Base-by-base conservation (phyloP, 2,329 filamentous ascomycete genomes). In the Beauveria bassiana region DNA sequence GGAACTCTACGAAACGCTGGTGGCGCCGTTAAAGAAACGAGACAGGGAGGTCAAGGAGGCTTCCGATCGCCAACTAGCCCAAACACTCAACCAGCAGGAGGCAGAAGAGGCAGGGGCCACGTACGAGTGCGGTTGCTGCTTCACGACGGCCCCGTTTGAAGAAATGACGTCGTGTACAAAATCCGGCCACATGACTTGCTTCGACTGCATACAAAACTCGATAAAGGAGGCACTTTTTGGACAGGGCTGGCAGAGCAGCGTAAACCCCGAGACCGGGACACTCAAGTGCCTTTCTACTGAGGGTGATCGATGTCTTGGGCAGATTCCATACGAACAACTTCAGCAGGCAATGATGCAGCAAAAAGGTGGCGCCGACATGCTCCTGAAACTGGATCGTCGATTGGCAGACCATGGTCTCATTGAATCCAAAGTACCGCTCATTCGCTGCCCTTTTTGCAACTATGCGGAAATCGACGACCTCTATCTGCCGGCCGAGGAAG, bases 181-280 rank as follows among this genome's bases (percentile, higher is more conserved):
- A 38, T 80, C 83, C 3, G 86, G 84, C 1, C 90, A 95, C 74
- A 83, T 90, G 70, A 80, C 93, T 60, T 95, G 90, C 75, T 87
- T 93, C 74, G 84, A 84, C 51, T 98, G 95, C 73, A 87, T 98
- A 56, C 87, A 88, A 65, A 86, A 89, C 65, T 88, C 92, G 12
- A 82, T 93, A 63, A 89, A 88, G 55, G 93, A 98, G 71, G 92
- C 93, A 2, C 78, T 98, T 0, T 98, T 96, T 71, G 95, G 95
- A 0, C 95, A 98, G 72, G 91, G 91, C 58, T 97, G 93, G 91
- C 84, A 86, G 55, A 86, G 89, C 63, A 95, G 85, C 68, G 88
- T 97, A 67, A 83, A 95, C 70, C 74, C 84, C 31, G 81, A 86
- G 62, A 84, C 81, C 43, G 89, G 89, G 43, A 92, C 91, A 0